Evolutionary conservation across 1,139 yeast species (phyloP).

Genomic region (Barnettozyma hawaiiensis): DNA sequence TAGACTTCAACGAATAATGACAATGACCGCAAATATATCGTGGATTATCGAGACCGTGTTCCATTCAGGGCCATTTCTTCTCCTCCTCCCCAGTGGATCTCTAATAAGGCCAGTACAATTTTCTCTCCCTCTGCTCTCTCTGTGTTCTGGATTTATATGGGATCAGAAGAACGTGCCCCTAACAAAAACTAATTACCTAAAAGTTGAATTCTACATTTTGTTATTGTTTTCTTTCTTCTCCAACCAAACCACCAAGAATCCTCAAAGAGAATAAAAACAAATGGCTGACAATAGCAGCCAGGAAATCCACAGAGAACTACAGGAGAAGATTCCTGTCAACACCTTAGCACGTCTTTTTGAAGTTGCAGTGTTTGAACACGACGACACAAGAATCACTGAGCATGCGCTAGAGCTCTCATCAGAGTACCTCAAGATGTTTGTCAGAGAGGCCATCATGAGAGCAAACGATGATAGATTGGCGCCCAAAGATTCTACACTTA

Average conservation of each 20-base stretch:
- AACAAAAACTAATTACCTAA: too few relatives aligned
- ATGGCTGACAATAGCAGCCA: slow-evolving; percentile 6
- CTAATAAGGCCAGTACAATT: too few relatives aligned
- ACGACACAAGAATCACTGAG: slow-evolving; percentile 44
- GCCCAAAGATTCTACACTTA: slow-evolving; percentile 34
- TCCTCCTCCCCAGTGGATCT: too few relatives aligned
- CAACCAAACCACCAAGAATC: too few relatives aligned
- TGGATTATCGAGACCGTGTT: too few relatives aligned
- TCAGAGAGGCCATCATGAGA: slow-evolving; percentile 58
- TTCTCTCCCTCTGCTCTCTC: too few relatives aligned
- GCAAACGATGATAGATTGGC: slow-evolving; percentile 42
- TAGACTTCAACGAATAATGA: slow-evolving; percentile 3
- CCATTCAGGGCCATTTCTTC: too few relatives aligned
- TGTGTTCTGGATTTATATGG: too few relatives aligned
- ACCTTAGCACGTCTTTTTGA: slow-evolving; percentile 54
- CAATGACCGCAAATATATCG: too few relatives aligned
- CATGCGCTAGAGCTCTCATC: slow-evolving; percentile 46
- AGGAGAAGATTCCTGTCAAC: slow-evolving; percentile 32
- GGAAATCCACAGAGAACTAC: slow-evolving; percentile 6
- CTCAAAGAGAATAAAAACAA: too few relatives aligned
- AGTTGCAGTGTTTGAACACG: slow-evolving; percentile 44
- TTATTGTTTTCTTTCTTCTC: not conserved
- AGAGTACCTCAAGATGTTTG: slow-evolving; percentile 54
- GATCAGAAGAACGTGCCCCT: too few relatives aligned
- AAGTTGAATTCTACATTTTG: too few relatives aligned